These are phyloP conservation scores for Jatropha podagrica DNA, from an alignment of 441 rosid genomes.

Conservation along the genomic window DNA sequence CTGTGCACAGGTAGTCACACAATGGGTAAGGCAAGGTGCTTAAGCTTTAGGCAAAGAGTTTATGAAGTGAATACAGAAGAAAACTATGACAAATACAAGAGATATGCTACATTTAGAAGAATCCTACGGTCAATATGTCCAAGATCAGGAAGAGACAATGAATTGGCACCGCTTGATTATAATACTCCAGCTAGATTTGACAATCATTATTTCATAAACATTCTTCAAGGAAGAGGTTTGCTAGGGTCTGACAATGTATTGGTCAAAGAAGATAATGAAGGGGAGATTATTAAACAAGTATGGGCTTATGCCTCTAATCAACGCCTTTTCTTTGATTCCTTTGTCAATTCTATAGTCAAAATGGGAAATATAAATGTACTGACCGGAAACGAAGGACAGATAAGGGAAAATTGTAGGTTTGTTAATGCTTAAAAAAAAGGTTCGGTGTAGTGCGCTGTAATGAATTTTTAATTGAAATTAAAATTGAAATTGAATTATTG, in stretches of 20 bases:
- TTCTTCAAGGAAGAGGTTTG: slow-evolving; percentile 62
- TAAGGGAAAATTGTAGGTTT: slow-evolving; percentile 66
- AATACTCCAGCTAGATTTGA: slow-evolving; percentile 64
- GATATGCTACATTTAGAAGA: slow-evolving; percentile 52
- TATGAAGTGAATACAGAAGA: slow-evolving; percentile 39
- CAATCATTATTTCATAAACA: slow-evolving; percentile 61
- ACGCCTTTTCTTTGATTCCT: slow-evolving; percentile 50
- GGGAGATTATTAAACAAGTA: slow-evolving; percentile 41
- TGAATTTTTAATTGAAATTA: too few relatives aligned
- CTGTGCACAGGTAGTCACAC: slow-evolving; percentile 57
- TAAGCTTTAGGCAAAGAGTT: slow-evolving; percentile 66
- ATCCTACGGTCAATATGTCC: slow-evolving; percentile 60
- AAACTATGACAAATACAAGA: slow-evolving; percentile 46
- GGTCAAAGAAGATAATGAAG: slow-evolving; percentile 51
- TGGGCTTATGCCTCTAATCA: slow-evolving; percentile 63
- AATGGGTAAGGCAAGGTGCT: slow-evolving; percentile 71
- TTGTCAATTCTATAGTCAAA: slow-evolving; percentile 58
- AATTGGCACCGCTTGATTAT: slow-evolving; percentile 55
- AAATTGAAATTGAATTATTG: too few relatives aligned
- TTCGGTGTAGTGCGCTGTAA: too few relatives aligned
- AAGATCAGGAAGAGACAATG: slow-evolving; percentile 43
- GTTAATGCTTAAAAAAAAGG: slow-evolving; percentile 27
- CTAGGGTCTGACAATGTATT: slow-evolving; percentile 63
- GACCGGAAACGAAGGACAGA: slow-evolving; percentile 49
- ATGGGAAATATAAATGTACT: slow-evolving; percentile 74